Percentiles rank a stretch among this genome's conserved stretches.
These are phyloP conservation scores for Rhizopus sp. DNA, from an alignment of 371 early-diverging fungal genomes.

Conservation along the genomic window DNA sequence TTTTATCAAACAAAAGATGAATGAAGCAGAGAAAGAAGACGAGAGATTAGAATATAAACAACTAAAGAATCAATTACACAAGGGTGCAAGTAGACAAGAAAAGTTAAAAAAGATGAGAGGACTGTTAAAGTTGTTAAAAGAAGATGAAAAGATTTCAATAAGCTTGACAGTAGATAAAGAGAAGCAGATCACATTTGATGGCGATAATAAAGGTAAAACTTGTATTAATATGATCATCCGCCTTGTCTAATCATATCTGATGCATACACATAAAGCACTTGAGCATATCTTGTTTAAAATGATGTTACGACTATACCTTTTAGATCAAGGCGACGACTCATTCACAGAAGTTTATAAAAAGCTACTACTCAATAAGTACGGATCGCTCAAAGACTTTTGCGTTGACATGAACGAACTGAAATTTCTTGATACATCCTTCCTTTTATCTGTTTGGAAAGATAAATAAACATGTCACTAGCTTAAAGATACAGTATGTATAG, in stretches of 20 bases:
- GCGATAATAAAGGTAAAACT: slow-evolving; percentile 8
- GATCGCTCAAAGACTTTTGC: slow-evolving; percentile 2
- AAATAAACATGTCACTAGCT: not conserved
- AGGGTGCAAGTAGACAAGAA: not conserved
- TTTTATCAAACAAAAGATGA: slow-evolving; percentile 3
- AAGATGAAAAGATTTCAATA: not conserved
- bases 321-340: not conserved
- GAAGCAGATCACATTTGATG: not conserved
- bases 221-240: not conserved
- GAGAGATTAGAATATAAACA: not conserved
- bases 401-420: not conserved
- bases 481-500: not conserved
- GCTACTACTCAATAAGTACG: slow-evolving; percentile 3
- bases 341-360: slow-evolving; percentile 1
- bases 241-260: not conserved
- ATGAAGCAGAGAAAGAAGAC: not conserved
- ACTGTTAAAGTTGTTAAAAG: slow-evolving; percentile 12
- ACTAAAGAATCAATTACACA: not conserved
- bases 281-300: not conserved
- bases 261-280: slow-evolving; percentile 4
- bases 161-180: not conserved
- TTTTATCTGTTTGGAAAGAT: not conserved
- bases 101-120: slow-evolving; percentile 15
- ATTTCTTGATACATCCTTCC: not conserved
- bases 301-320: not conserved